Evolutionary conservation across 2,329 filamentous ascomycete species (phyloP).

Genomic region (Blastomyces emzantsi): DNA sequence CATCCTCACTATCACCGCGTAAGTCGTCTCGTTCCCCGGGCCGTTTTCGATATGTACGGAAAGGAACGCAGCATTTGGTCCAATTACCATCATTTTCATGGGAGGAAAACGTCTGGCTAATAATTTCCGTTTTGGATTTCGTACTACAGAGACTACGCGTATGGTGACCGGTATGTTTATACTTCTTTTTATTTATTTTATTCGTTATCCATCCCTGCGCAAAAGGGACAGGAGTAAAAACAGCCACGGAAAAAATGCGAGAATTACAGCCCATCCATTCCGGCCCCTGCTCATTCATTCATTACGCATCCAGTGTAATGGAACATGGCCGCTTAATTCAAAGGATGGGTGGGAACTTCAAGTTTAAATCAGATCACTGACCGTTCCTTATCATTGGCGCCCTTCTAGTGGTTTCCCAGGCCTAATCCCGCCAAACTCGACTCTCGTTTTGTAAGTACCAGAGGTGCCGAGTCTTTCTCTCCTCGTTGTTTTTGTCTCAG

Average conservation of each 20-base stretch:
- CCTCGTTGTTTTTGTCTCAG: constrained; percentile 4
- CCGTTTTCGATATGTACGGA: background rate
- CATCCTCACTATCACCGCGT: constrained; percentile 71
- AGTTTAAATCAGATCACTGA: background rate
- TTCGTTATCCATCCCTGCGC: background rate
- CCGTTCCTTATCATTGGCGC: constrained; percentile 12
- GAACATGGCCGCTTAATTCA: background rate
- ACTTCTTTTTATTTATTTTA: background rate
- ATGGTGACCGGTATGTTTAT: constrained; percentile 32
- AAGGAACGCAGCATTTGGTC: background rate
- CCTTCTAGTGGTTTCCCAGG: constrained; percentile 62
- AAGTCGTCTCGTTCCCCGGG: constrained; percentile 28
- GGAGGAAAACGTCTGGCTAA: background rate
- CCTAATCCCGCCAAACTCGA: constrained; percentile 65
- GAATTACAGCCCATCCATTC: background rate
- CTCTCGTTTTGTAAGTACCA: constrained; percentile 68
- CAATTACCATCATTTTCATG: background rate
- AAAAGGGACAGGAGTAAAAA: background rate
- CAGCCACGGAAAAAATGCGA: background rate
- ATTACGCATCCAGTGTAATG: background rate
- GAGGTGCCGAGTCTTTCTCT: background rate
- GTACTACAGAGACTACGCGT: constrained; percentile 30
- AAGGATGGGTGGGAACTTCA: background rate
- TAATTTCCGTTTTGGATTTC: constrained; percentile 1
- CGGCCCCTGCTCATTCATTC: background rate